Conservation (phyloP, 2,329 filamentous ascomycete genomes). For the Byssothecium circinans region DNA sequence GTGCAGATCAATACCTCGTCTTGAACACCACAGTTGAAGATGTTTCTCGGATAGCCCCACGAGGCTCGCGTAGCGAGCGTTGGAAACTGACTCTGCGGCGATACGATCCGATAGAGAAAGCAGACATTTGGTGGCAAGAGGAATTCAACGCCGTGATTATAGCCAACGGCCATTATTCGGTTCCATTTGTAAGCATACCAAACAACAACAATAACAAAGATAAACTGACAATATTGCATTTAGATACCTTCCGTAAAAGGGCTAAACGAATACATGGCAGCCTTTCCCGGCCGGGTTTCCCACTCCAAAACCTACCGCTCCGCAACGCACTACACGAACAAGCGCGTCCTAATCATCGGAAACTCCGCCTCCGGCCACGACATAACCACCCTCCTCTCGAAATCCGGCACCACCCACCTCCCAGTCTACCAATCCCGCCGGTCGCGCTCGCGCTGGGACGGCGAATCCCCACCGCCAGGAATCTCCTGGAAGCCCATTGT, state of each 20-base stretch:
- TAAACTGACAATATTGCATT: background rate
- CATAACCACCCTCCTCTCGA: constrained; percentile 25
- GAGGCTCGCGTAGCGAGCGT: constrained; percentile 16
- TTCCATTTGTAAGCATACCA: constrained; percentile 42
- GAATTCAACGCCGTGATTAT: constrained; percentile 46
- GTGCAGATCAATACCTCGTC: constrained; percentile 50
- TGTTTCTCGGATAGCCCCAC: constrained; percentile 38
- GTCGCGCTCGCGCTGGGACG: constrained; percentile 55
- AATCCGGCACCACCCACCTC: constrained; percentile 26
- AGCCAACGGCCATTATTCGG: constrained; percentile 39
- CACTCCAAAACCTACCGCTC: constrained; percentile 50
- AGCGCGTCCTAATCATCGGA: constrained; percentile 30
- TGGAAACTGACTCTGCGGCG: constrained; percentile 56
- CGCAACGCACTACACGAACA: constrained; percentile 11
- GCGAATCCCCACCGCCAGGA: constrained; percentile 49
- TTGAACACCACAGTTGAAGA: constrained; percentile 59
- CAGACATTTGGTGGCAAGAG: constrained; percentile 60
- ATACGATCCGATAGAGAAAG: constrained; percentile 47
- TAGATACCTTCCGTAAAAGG: constrained; percentile 54
- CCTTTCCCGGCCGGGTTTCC: constrained; percentile 47
- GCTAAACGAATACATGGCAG: constrained; percentile 58
- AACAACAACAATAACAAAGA: background rate
- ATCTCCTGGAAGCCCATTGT: constrained; percentile 60
- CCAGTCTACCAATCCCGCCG: constrained; percentile 58
- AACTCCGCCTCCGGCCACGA: constrained; percentile 40